Percentiles rank a stretch among this genome's conserved stretches.
phyloP scores from a whole-genome alignment of 2,329 filamentous ascomycete genomes.

The Talaromyces rugulosus region DNA sequence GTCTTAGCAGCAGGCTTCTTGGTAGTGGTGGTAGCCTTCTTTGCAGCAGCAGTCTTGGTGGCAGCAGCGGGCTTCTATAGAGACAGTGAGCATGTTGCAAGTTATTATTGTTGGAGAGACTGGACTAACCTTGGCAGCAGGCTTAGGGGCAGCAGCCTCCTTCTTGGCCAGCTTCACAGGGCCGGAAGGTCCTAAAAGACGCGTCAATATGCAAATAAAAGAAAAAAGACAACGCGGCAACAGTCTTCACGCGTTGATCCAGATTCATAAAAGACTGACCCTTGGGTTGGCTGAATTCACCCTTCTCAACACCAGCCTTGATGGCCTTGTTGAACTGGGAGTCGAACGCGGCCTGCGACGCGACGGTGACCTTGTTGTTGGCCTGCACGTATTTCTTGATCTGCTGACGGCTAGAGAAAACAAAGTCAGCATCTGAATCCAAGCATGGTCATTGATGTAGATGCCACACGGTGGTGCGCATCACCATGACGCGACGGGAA shows the following conservation, averaged over 20 bases:
- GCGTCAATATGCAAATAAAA: conserved; percentile 22
- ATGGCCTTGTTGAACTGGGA: conserved; percentile 83
- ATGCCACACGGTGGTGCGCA: conserved; percentile 18
- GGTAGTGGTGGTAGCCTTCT: conserved; percentile 45
- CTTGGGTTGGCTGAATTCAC: conserved; percentile 85
- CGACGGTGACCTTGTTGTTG: conserved; percentile 62
- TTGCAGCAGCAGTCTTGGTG: neutral
- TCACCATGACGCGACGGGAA: conserved; percentile 20
- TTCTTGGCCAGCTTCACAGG: conserved; percentile 92
- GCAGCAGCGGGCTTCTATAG: conserved; percentile 37
- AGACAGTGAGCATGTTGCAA: conserved; percentile 14
- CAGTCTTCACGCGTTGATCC: neutral
- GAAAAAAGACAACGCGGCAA: neutral
- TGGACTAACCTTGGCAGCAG: conserved; percentile 33
- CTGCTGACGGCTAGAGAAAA: conserved; percentile 56
- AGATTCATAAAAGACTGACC: conserved; percentile 52
- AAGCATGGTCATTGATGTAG: conserved; percentile 24
- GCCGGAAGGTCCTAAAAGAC: conserved; percentile 66
- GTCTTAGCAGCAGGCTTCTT: conserved; percentile 47
- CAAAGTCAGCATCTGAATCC: conserved; percentile 9
- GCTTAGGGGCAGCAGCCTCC: conserved; percentile 45
- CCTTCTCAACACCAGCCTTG: conserved; percentile 77
- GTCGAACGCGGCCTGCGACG: conserved; percentile 58
- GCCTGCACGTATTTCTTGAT: conserved; percentile 71
- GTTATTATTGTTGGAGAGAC: neutral